Evolutionary conservation across 768 basidiomycete genomes (phyloP), one percentile per base, ranked within the genome.

Genomic region (Boletus rubescentipes): DNA sequence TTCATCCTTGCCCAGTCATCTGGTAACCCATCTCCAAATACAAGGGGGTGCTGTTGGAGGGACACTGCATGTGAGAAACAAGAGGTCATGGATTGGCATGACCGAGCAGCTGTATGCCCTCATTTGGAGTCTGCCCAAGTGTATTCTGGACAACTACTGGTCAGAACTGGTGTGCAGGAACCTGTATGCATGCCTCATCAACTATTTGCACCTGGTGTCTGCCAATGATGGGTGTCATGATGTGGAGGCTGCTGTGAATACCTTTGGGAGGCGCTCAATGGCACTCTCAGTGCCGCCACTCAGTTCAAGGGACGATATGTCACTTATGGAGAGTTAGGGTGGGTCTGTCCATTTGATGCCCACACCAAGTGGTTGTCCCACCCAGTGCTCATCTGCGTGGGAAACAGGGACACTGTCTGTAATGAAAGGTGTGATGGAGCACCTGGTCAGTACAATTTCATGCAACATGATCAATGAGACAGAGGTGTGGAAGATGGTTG

Each of bases 401-500:
- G 81, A 89, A 53, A 63, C 71, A 5, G 84, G 86, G 5, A 88
- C 86, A 56, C 67, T 93, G 10, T 71, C 79, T 0, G 75, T 88
- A 51, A 73, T 98, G 67, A 87, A 86, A 61, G 72, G 78, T 5
- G 77, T 76, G 34, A 77, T 87, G 61, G 95, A 96, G 49, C 79
- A 87, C 6, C 71, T 98, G 18, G 77, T 93, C 0, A 72, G 83
- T 0, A 78, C 84, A 34, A 76, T 96, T 36, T 84, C 91, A 18
- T 79, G 92, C n/a, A 95, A 98, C 65, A 94, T 93, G 2, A 89
- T 92, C 49, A 94, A 97, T 59, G 95, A 94, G 8, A 86, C 91
- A 16, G 94, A 98, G 69, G 91, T 98, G 2, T 98, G 96, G 96
- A 92, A 92, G 72, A 95, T 93, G 3, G 84, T 98, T 14, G 91